Conservation (phyloP, 805 yeast genomes). For the Teunomyces pallodes region DNA sequence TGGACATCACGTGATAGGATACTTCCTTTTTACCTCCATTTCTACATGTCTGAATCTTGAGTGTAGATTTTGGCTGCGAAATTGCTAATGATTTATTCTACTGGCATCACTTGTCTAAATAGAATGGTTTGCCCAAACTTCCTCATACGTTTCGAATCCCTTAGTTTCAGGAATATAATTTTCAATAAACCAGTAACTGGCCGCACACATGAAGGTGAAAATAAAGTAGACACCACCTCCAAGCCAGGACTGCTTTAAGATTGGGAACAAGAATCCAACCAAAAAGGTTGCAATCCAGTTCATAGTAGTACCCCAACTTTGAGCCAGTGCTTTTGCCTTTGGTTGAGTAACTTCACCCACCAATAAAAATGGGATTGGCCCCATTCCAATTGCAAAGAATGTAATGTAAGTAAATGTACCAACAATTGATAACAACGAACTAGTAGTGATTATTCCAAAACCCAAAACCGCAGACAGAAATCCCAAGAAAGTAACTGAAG, state of each 20-base stretch:
- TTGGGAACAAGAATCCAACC: conserved; percentile 79
- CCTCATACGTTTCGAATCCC: conserved; percentile 57
- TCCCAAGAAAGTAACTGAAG: conserved; percentile 69
- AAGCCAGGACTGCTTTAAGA: conserved; percentile 50
- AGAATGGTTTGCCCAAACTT: conserved; percentile 55
- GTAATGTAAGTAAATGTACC: conserved; percentile 75
- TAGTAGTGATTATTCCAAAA: conserved; percentile 53
- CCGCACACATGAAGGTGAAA: conserved; percentile 59
- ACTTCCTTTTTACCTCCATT: too few species aligned
- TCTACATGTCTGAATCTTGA: too few species aligned
- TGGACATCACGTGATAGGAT: neutral
- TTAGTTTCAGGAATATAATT: conserved; percentile 71
- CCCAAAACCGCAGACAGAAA: conserved; percentile 62
- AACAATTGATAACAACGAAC: conserved; percentile 50
- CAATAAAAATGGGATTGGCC: conserved; percentile 91
- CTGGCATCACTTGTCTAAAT: neutral
- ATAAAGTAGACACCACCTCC: conserved; percentile 80
- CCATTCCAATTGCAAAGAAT: conserved; percentile 87
- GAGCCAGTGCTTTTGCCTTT: conserved; percentile 80
- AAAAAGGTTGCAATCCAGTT: conserved; percentile 90
- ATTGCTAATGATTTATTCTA: neutral
- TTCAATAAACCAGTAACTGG: conserved; percentile 48
- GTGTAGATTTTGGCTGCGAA: neutral
- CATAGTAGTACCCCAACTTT: conserved; percentile 85
- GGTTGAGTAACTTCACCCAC: conserved; percentile 86